Evolutionary conservation across 1,284 basidiomycete genomes (phyloP).

Genomic region (Marasmius sp.): DNA sequence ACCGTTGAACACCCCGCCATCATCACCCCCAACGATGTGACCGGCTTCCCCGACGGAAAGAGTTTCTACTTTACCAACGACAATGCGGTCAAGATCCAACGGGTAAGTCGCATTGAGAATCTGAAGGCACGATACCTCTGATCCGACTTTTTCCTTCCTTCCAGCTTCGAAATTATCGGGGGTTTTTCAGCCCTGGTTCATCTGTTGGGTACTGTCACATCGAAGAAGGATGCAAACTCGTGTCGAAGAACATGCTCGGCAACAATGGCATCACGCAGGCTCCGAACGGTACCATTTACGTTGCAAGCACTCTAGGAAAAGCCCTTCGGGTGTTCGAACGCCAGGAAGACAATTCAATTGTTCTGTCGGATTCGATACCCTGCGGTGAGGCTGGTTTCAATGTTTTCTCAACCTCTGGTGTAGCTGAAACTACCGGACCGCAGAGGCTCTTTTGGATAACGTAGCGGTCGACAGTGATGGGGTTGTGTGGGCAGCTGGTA

Average conservation of each 20-base stretch:
- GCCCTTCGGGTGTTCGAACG: conserved; percentile 51
- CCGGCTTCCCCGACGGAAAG: conserved; percentile 59
- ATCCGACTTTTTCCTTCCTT: neutral
- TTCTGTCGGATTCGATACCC: conserved; percentile 44
- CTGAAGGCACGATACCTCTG: conserved; percentile 30
- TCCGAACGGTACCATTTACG: conserved; percentile 56
- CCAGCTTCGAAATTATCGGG: neutral
- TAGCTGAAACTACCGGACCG: neutral
- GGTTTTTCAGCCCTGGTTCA: conserved; percentile 22
- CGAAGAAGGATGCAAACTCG: conserved; percentile 58
- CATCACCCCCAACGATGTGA: conserved; percentile 69
- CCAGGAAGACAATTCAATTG: conserved; percentile 54
- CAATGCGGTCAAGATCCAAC: conserved; percentile 50
- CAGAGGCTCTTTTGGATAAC: conserved; percentile 56
- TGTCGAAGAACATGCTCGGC: conserved; percentile 39
- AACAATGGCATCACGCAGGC: conserved; percentile 60
- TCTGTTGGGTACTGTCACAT: conserved; percentile 62
- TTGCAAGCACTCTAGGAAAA: conserved; percentile 43
- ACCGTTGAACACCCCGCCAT: conserved; percentile 55
- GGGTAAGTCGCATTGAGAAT: conserved; percentile 36
- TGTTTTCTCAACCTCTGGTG: neutral
- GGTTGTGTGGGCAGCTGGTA: conserved; percentile 58
- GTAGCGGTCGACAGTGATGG: conserved; percentile 55
- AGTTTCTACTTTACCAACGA: conserved; percentile 74
- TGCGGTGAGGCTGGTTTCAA: conserved; percentile 33